These are phyloP conservation scores for Fusarium ambrosium DNA, from an alignment of 2,329 filamentous ascomycete species.

Conservation along the genomic window DNA sequence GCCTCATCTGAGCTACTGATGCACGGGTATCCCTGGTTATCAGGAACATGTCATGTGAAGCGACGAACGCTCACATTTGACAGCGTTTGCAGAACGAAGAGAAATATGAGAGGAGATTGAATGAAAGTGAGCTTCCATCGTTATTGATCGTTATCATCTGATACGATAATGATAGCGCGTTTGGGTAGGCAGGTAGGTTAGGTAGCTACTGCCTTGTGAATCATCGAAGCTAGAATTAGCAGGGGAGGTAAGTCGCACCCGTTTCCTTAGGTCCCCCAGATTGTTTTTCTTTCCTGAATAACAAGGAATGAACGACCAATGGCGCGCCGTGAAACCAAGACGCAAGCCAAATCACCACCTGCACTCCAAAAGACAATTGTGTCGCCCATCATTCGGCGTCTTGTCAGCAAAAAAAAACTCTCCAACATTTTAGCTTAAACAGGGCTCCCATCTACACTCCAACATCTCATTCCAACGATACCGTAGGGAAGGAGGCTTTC, in stretches of 20 bases:
- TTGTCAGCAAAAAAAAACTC: not conserved
- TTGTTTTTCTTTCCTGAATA: conserved; percentile 29
- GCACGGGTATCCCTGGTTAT: conserved; percentile 18
- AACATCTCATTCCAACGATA: not conserved
- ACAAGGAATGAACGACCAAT: conserved; percentile 23
- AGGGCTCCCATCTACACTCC: not conserved
- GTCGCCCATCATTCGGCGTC: not conserved
- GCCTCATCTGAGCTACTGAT: conserved; percentile 3
- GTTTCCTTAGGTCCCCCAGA: not conserved
- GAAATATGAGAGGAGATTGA: not conserved
- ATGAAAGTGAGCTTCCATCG: not conserved
- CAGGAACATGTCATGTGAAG: conserved; percentile 7
- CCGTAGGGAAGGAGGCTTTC: conserved; percentile 10
- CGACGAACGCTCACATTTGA: not conserved
- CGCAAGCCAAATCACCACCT: not conserved
- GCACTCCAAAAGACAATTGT: not conserved
- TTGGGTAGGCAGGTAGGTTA: not conserved
- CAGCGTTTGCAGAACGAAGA: not conserved
- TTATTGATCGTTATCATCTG: not conserved
- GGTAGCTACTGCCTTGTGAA: not conserved
- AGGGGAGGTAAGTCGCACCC: not conserved
- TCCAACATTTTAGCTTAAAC: not conserved
- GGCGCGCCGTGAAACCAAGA: conserved; percentile 15
- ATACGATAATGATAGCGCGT: not conserved
- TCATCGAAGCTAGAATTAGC: not conserved